Evolutionary conservation across 176 grass and related monocot species (phyloP).

Genomic region (Elymus sibiricus): DNA sequence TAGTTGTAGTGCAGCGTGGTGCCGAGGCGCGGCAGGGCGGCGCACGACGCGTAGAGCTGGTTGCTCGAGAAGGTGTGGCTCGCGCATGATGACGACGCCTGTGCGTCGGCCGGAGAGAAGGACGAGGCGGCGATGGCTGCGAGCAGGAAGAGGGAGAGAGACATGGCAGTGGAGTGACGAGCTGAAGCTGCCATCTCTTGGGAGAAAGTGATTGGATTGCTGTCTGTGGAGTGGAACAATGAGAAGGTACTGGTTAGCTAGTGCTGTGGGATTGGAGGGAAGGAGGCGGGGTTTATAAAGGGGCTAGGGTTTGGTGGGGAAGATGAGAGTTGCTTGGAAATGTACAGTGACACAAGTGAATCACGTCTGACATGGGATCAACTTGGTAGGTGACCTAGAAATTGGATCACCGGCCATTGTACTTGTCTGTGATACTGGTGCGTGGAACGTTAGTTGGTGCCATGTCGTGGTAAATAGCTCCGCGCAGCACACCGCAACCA

Average conservation of each 20-base stretch:
- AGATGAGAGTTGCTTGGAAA: slow-evolving; percentile 29
- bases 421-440: not conserved
- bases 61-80: slow-evolving; percentile 70
- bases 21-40: slow-evolving; percentile 55
- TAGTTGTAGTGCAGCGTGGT: slow-evolving; percentile 86
- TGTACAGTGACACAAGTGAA: not conserved
- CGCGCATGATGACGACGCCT: slow-evolving; percentile 27
- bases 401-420: slow-evolving; percentile 6
- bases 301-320: slow-evolving; percentile 5
- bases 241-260: not conserved
- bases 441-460: not conserved
- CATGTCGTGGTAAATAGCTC: not conserved
- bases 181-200: slow-evolving; percentile 31
- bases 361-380: not conserved
- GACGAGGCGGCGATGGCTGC: not conserved
- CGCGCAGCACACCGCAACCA: not conserved
- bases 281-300: not conserved
- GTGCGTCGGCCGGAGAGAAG: not conserved
- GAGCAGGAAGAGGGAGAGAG: slow-evolving; percentile 13
- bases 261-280: not conserved
- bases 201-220: not conserved
- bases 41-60: slow-evolving; percentile 55
- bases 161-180: not conserved
- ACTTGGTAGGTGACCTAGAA: not conserved
- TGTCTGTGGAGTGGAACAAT: not conserved